Evolutionary conservation across 2,329 filamentous ascomycete species (phyloP), one percentile per base, ranked within the genome.

Genomic region (Bertia moriformis): DNA sequence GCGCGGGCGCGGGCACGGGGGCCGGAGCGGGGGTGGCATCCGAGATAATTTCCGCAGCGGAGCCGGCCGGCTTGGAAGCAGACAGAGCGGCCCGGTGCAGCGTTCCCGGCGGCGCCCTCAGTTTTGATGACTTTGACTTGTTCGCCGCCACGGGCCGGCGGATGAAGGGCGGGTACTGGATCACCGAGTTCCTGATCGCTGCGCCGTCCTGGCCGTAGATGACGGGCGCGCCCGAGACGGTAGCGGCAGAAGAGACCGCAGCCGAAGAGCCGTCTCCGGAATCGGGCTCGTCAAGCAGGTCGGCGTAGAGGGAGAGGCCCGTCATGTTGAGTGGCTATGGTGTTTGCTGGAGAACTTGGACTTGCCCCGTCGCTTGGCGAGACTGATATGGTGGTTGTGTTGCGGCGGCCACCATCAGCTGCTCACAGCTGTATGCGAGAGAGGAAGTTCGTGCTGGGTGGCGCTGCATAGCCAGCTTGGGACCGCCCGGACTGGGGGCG

Each of bases 231-330:
- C 79, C 73, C n/a, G 83, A 85, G 49, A 88, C 84, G n/a, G 81
- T 83, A 14, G 69, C 61, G 2, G 67, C 50, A 24, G 61, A 48
- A n/a, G n/a, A n/a, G n/a, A n/a, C n/a, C n/a, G n/a, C n/a, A n/a
- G n/a, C n/a, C n/a, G n/a, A n/a, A n/a, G n/a, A n/a, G n/a, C n/a
- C n/a, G n/a, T n/a, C n/a, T n/a, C n/a, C n/a, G n/a, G n/a, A n/a
- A n/a, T n/a, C n/a, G 42, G 61, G 56, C 44, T 57, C 49, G 37
- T 85, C 80, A 45, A 91, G 73, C 35, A 93, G 71, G 56, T 93
- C 84, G 40, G 84, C 87, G 55, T 94, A 94, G 4, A 93, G 73
- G 14, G 84, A 88, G 46, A 86, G 65, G 41, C 69, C 68, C n/a
- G n/a, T n/a, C n/a, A n/a, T n/a, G n/a, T n/a, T n/a, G n/a, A n/a